phyloP scores from a whole-genome alignment of 495 filamentous ascomycete species.

The Penicillium atrosanguineum region DNA sequence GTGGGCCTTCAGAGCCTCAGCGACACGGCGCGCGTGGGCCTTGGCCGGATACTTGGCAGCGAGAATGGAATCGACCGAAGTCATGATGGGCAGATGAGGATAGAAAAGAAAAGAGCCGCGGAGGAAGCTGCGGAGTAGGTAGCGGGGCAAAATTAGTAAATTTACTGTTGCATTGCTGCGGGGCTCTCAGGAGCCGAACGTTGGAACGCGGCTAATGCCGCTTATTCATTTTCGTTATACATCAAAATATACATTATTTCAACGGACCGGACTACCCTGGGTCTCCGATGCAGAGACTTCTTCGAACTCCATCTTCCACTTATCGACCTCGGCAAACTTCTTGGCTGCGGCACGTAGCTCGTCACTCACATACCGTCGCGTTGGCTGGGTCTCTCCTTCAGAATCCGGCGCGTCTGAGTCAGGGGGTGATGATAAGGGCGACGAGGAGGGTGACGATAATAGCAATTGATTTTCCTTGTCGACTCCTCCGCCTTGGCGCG shows the following conservation, averaged over 20 bases:
- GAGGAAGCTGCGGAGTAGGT: background rate
- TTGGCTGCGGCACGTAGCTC: conserved; percentile 37
- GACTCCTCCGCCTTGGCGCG: conserved; percentile 9
- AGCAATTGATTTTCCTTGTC: conserved; percentile 34
- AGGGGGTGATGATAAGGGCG: conserved; percentile 39
- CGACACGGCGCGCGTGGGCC: conserved; percentile 78
- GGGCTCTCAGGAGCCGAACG: conserved; percentile 2
- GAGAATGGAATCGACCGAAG: conserved; percentile 46
- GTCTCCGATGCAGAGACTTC: conserved; percentile 41
- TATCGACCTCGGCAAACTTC: conserved; percentile 68
- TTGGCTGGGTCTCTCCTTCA: conserved; percentile 16
- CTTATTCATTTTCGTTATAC: conserved; percentile 8
- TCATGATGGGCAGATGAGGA: conserved; percentile 24
- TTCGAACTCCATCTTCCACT: conserved; percentile 74
- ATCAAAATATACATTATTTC: conserved; percentile 14
- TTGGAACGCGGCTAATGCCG: background rate
- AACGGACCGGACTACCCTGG: conserved; percentile 8
- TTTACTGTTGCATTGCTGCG: conserved; percentile 12
- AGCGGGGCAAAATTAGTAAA: conserved; percentile 2
- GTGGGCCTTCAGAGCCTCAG: conserved; percentile 58
- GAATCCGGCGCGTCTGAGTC: conserved; percentile 34
- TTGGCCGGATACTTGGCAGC: conserved; percentile 93
- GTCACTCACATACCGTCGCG: conserved; percentile 28
- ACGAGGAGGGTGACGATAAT: conserved; percentile 37
- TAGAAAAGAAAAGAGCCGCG: background rate